phyloP scores from a whole-genome alignment of 805 yeast genomes.

The Saturnispora mendoncae region DNA sequence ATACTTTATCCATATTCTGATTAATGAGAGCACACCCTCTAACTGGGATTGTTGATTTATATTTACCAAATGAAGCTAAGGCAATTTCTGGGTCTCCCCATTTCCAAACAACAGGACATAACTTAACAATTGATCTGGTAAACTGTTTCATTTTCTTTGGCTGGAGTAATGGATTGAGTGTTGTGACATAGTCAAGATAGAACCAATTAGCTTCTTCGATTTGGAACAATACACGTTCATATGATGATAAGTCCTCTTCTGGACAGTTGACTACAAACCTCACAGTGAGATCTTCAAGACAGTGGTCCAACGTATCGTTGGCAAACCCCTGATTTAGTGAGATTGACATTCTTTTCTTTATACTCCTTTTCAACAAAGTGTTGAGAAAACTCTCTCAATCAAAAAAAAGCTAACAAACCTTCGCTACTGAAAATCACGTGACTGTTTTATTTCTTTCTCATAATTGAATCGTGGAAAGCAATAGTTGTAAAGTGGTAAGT shows the following conservation, averaged over 20 bases:
- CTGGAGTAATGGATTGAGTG: conserved; percentile 68
- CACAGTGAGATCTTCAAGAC: conserved; percentile 77
- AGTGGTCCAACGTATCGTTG: conserved; percentile 60
- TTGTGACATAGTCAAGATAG: conserved; percentile 74
- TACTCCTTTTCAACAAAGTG: no score
- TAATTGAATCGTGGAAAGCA: no score
- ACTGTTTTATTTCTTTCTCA: no score
- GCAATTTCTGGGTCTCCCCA: conserved; percentile 84
- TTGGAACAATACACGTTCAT: conserved; percentile 80
- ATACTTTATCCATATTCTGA: conserved; percentile 53
- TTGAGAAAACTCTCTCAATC: neutral
- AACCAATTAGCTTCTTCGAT: conserved; percentile 99
- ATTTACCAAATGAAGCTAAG: conserved; percentile 65
- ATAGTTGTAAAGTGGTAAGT: no score
- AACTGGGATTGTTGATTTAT: conserved; percentile 88
- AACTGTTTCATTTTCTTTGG: conserved; percentile 68
- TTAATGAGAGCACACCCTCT: conserved; percentile 90
- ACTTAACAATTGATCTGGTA: conserved; percentile 54
- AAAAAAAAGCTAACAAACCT: neutral
- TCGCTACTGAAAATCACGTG: neutral
- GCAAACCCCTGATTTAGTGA: conserved; percentile 38
- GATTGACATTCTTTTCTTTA: conserved; percentile 27
- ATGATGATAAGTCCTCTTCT: conserved; percentile 74
- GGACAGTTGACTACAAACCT: conserved; percentile 90
- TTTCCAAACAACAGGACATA: conserved; percentile 71